phyloP scores from a whole-genome alignment of 495 filamentous ascomycete genomes.

The Darksidea phi region DNA sequence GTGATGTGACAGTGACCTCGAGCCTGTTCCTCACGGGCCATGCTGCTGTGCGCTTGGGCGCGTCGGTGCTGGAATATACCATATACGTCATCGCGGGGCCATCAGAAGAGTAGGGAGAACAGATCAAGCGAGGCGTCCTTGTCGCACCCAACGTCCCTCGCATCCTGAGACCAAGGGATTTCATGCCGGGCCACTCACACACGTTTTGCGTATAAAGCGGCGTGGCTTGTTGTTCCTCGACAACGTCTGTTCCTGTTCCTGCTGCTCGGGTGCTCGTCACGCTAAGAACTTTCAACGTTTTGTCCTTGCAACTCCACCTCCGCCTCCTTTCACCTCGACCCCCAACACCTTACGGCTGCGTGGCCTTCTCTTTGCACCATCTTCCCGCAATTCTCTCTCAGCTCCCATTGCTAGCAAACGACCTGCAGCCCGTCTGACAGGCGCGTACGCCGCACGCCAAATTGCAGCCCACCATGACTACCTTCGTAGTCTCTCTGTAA shows the following conservation, averaged over 20 bases:
- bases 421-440: not conserved
- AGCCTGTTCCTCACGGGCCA: too few species aligned
- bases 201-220: not conserved
- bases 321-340: not conserved
- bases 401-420: not conserved
- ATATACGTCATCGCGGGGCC: constrained; percentile 1
- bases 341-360: not conserved
- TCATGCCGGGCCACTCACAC: not conserved
- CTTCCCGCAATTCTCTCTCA: not conserved
- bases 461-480: constrained; percentile 28
- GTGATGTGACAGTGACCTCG: not conserved
- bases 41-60: too few species aligned
- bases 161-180: not conserved
- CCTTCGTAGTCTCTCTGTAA: constrained; percentile 41
- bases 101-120: not conserved
- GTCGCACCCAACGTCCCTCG: not conserved
- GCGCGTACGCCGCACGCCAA: not conserved
- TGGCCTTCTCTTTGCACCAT: not conserved
- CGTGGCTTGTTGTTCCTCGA: not conserved
- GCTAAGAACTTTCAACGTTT: not conserved
- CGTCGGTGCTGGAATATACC: not conserved
- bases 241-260: not conserved
- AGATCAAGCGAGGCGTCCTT: not conserved
- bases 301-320: not conserved
- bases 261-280: not conserved